phyloP scores from a whole-genome alignment of 768 basidiomycete genomes.

The Kondoa malvinella region DNA sequence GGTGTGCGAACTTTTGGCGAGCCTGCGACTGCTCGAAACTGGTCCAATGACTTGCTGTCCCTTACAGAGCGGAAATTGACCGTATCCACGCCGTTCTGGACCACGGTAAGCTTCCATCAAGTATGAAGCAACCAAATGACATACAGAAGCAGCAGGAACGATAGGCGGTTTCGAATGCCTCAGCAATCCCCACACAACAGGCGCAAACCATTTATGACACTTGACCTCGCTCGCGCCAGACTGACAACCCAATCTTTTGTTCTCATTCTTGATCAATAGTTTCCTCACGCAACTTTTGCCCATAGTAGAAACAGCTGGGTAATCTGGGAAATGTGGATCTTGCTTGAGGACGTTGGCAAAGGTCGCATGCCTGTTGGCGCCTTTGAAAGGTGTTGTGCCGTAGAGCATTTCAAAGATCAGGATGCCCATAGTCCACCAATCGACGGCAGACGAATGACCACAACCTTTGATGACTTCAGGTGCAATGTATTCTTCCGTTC shows the following conservation, averaged over 20 bases:
- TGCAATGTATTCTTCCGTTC: conserved; percentile 99
- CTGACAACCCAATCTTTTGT: conserved; percentile 68
- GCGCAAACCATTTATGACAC: conserved; percentile 93
- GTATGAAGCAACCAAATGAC: neutral
- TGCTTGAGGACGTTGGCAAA: conserved; percentile 85
- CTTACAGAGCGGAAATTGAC: conserved; percentile 58
- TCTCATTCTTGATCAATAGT: conserved; percentile 80
- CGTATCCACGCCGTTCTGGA: conserved; percentile 1
- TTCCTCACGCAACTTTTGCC: conserved; percentile 76
- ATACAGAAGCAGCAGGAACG: conserved; percentile 17
- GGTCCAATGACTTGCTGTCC: conserved; percentile 65
- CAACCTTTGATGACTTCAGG: conserved; percentile 94
- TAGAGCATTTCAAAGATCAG: conserved; percentile 92
- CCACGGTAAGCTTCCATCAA: neutral
- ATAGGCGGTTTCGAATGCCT: conserved; percentile 73
- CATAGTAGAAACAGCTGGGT: conserved; percentile 56
- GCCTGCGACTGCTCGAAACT: conserved; percentile 34
- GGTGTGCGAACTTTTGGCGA: conserved; percentile 11
- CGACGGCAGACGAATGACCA: conserved; percentile 94
- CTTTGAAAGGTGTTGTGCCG: conserved; percentile 98
- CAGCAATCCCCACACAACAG: conserved; percentile 90
- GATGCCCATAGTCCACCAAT: conserved; percentile 94
- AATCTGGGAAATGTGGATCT: conserved; percentile 71
- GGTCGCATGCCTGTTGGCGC: conserved; percentile 78
- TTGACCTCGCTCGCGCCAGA: conserved; percentile 97